These are phyloP conservation scores for Talaromyces liani DNA, from an alignment of 495 filamentous ascomycete species.

Conservation along the genomic window DNA sequence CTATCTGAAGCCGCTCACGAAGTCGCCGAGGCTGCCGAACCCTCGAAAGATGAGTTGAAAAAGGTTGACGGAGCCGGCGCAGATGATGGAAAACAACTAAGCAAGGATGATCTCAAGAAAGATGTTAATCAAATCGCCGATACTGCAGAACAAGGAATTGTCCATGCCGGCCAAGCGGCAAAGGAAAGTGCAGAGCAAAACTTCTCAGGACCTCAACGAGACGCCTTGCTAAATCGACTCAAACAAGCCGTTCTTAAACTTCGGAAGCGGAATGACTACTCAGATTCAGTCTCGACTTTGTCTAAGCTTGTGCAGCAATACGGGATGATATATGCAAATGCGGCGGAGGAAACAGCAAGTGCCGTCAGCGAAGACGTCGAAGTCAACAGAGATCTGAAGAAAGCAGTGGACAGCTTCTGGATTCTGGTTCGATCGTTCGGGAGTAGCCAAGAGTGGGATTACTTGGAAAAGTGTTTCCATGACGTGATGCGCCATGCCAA, in stretches of 20 bases:
- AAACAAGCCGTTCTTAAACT: conserved; percentile 71
- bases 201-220: conserved; percentile 55
- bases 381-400: conserved; percentile 65
- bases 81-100: conserved; percentile 44
- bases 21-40: conserved; percentile 63
- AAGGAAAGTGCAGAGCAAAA: conserved; percentile 61
- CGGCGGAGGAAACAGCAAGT: conserved; percentile 53
- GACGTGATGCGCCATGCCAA: conserved; percentile 65
- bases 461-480: conserved; percentile 57
- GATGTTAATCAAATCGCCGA: conserved; percentile 57
- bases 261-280: conserved; percentile 69
- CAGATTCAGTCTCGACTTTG: conserved; percentile 75
- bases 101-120: conserved; percentile 51
- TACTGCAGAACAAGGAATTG: conserved; percentile 54
- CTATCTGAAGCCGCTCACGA: conserved; percentile 65
- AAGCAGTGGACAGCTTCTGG: conserved; percentile 73
- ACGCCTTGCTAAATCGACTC: conserved; percentile 65
- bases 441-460: conserved; percentile 64
- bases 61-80: conserved; percentile 49
- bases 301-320: conserved; percentile 71
- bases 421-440: conserved; percentile 70
- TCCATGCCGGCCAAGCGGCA: conserved; percentile 56
- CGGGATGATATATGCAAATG: conserved; percentile 65
- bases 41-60: conserved; percentile 52
- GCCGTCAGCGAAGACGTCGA: conserved; percentile 61